A percentile compares a stretch with the other conserved stretches of the same genome.
Evolutionary conservation across 2,329 filamentous ascomycete species (phyloP).

Genomic region (Epicoccum nigrum): DNA sequence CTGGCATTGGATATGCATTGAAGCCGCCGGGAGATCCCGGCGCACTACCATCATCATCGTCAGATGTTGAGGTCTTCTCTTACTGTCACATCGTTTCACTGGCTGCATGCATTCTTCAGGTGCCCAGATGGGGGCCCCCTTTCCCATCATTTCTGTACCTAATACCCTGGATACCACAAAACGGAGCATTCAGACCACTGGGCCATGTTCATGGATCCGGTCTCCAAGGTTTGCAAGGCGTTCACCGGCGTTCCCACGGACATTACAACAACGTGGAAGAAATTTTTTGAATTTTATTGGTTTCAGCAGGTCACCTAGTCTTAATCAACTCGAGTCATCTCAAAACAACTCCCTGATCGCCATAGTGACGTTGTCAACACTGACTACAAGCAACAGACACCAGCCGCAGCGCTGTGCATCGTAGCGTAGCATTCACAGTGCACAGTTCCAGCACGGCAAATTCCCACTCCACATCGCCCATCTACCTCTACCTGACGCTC

Average conservation of each 20-base stretch:
- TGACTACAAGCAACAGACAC: neutral
- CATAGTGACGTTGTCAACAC: too few species aligned
- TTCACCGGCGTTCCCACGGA: slow-evolving; percentile 11
- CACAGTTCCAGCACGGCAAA: too few species aligned
- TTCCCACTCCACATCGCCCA: too few species aligned
- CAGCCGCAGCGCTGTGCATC: neutral
- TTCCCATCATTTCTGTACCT: slow-evolving; percentile 5
- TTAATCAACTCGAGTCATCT: slow-evolving; percentile 12
- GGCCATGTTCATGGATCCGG: slow-evolving; percentile 4
- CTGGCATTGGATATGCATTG: slow-evolving; percentile 15
- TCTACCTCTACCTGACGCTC: too few species aligned
- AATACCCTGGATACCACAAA: slow-evolving; percentile 28
- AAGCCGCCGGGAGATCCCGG: slow-evolving; percentile 5
- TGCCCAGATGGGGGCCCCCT: neutral
- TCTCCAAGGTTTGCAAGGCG: slow-evolving; percentile 11
- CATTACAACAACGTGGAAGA: slow-evolving; percentile 9
- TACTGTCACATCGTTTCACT: neutral
- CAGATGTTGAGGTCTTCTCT: neutral
- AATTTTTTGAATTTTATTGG: neutral
- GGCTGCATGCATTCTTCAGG: slow-evolving; percentile 9
- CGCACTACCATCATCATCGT: neutral
- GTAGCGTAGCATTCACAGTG: neutral
- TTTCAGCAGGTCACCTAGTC: slow-evolving; percentile 9
- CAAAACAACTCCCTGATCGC: too few species aligned
- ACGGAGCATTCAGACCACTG: slow-evolving; percentile 18